These are phyloP conservation scores for Benincasa hispida DNA, from an alignment of 306 rosid genomes.

Conservation along the genomic window DNA sequence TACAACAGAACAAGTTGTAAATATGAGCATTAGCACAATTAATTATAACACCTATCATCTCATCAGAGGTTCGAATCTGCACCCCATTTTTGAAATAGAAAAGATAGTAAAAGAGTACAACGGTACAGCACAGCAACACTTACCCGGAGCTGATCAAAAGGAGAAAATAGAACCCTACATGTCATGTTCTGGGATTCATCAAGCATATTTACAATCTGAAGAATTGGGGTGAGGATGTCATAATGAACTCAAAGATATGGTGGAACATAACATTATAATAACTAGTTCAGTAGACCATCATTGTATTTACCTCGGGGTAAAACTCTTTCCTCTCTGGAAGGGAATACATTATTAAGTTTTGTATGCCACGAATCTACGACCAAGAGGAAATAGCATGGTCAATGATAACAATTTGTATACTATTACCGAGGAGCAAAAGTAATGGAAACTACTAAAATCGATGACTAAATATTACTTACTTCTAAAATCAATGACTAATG, in stretches of 20 bases:
- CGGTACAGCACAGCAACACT: background rate
- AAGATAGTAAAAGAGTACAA: too few relatives aligned
- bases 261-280: background rate
- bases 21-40: too few relatives aligned
- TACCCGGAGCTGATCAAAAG: constrained; percentile 66
- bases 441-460: too few relatives aligned
- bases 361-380: constrained; percentile 72
- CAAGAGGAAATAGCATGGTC: constrained; percentile 8
- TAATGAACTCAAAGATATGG: background rate
- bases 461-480: too few relatives aligned
- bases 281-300: background rate
- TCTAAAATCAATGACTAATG: too few relatives aligned
- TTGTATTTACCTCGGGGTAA: constrained; percentile 64
- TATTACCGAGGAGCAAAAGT: background rate
- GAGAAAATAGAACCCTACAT: constrained; percentile 67
- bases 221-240: background rate
- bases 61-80: too few relatives aligned
- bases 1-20: background rate
- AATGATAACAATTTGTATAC: background rate
- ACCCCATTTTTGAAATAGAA: too few relatives aligned
- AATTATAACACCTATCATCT: too few relatives aligned
- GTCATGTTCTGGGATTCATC: constrained; percentile 43
- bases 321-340: constrained; percentile 86
- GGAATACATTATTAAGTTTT: constrained; percentile 62
- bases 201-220: constrained; percentile 74